Conservation (phyloP, 1,284 basidiomycete genomes). For the Vanrija sp. region DNA sequence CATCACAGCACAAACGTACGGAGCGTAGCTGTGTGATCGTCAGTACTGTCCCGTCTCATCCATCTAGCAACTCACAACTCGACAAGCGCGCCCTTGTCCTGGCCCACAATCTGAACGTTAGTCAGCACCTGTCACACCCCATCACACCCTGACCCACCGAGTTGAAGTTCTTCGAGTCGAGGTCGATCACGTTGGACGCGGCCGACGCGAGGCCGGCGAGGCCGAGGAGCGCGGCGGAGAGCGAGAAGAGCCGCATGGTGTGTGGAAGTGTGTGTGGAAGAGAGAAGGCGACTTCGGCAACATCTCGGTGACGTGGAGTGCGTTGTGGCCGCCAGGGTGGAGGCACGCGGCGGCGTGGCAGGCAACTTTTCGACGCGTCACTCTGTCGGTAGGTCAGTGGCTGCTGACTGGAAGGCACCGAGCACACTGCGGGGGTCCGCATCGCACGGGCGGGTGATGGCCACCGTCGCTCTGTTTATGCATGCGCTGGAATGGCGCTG, state of each 20-base stretch:
- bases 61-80: conserved; percentile 66
- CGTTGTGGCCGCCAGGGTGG: neutral
- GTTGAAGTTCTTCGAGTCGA: conserved; percentile 73
- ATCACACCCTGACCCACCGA: conserved; percentile 43
- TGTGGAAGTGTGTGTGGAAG: neutral
- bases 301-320: conserved; percentile 5
- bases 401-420: too few relatives aligned
- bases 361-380: neutral
- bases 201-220: conserved; percentile 54
- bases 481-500: too few relatives aligned
- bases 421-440: too few relatives aligned
- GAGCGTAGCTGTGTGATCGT: conserved; percentile 34
- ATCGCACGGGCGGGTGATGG: too few relatives aligned
- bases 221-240: conserved; percentile 57
- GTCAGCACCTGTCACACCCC: conserved; percentile 2
- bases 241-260: conserved; percentile 60
- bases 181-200: conserved; percentile 73
- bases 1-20: conserved; percentile 23
- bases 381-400: too few relatives aligned
- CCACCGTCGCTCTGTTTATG: too few relatives aligned
- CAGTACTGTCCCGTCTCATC: neutral
- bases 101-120: conserved; percentile 54
- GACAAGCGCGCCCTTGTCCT: conserved; percentile 75
- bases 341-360: neutral
- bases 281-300: neutral